Evolutionary conservation across 1,284 basidiomycete genomes (phyloP), one percentile per base, ranked within the genome.

Genomic region (Ceratobasidium sp.): DNA sequence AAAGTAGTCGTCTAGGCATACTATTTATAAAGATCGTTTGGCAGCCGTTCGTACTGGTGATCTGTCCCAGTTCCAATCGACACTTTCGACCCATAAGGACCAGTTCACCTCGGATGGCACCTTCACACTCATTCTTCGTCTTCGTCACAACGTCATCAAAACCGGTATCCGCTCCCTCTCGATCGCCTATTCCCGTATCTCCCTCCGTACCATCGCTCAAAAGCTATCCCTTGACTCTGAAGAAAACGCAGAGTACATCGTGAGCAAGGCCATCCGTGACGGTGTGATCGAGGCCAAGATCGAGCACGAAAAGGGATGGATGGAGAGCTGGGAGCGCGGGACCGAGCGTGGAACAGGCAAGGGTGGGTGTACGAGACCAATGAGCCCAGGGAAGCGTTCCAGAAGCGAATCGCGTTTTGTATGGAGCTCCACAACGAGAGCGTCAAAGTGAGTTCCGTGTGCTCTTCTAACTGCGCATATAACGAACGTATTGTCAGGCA

Each of bases 111-210:
- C 88, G 1, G 97, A 99, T 85, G 92, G 90, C 76, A 98, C 94
- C 0, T 92, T 94, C 80, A 94, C 94, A 23, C 86, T 99, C 72
- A 96, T 99, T 79, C 89, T 94, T 67, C 93, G 97, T 26, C 87
- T 99, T 59, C 90, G 97, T 23, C 97, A 99, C 84, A 99, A 98
- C 80, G 97, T 99, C 65, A 98, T 99, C 87, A 99, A 98, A 85
- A 98, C 97, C 0, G 97, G 96, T 30, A 94, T 99, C 75, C 91
- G 97, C 52, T 89, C 96, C 75, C 92, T 99, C 71, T 98, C 96
- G 26, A 87, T 98, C 34, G 94, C 95, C 16, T 98, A 98, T 83
- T 93, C 93, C 8, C 91, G 96, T 72, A 99, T 99, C 80, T 96
- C 94, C 21, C 87, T 99, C 36, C 89, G 92, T 55, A 96, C 98